Conservation (phyloP, 2,329 filamentous ascomycete genomes). For the Coniochaeta prunicola region DNA sequence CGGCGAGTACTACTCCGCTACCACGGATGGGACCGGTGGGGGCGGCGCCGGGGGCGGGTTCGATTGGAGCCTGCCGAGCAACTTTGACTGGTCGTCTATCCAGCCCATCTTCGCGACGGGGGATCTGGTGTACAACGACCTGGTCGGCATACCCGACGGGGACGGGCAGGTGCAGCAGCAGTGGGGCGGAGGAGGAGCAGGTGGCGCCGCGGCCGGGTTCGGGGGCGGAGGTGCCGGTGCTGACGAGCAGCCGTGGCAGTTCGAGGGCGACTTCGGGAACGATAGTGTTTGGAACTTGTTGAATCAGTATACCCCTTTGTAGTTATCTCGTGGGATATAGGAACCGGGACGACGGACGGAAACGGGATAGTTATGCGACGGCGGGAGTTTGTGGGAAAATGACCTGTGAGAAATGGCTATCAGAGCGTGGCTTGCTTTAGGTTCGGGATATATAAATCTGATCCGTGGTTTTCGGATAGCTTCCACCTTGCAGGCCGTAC, state of each 20-base stretch:
- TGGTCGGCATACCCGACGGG: constrained; percentile 32
- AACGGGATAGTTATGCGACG: background rate
- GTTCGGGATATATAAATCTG: too few species aligned
- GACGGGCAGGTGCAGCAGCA: constrained; percentile 8
- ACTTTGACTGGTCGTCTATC: constrained; percentile 43
- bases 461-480: too few species aligned
- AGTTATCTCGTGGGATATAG: background rate
- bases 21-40: background rate
- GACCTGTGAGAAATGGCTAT: too few species aligned
- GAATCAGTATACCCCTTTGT: constrained; percentile 16
- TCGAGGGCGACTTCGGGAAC: constrained; percentile 19
- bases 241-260: constrained; percentile 11
- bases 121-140: constrained; percentile 50
- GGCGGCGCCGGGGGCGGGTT: constrained; percentile 11
- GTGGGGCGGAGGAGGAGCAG: constrained; percentile 13
- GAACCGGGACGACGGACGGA: background rate
- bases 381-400: background rate
- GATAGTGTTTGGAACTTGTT: constrained; percentile 22
- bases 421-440: too few species aligned
- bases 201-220: constrained; percentile 7
- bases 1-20: background rate
- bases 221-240: constrained; percentile 4
- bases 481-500: too few species aligned
- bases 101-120: constrained; percentile 50
- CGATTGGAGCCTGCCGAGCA: constrained; percentile 33